These are phyloP conservation scores for Moelleriella libera DNA, from an alignment of 2,329 filamentous ascomycete species.

Conservation along the genomic window DNA sequence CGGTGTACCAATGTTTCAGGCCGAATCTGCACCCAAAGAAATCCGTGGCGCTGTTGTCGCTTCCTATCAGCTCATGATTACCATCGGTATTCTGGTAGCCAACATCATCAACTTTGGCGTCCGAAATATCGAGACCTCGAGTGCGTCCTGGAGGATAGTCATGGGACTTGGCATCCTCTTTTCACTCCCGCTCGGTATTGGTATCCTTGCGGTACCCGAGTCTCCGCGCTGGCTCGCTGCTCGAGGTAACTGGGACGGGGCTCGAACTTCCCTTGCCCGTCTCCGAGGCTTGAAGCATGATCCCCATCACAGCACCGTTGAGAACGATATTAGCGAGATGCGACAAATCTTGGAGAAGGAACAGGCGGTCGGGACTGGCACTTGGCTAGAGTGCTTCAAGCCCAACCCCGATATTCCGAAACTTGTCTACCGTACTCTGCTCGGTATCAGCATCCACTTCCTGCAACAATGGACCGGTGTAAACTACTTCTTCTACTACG, in stretches of 20 bases:
- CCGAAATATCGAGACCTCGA: constrained; percentile 22
- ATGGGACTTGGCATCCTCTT: constrained; percentile 41
- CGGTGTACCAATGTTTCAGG: constrained; percentile 53
- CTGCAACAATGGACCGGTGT: constrained; percentile 53
- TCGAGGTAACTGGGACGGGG: constrained; percentile 29
- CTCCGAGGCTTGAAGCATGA: constrained; percentile 37
- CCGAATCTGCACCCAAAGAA: constrained; percentile 45
- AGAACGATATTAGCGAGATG: constrained; percentile 40
- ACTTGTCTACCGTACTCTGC: constrained; percentile 47
- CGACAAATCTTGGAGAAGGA: constrained; percentile 30
- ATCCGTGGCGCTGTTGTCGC: constrained; percentile 52
- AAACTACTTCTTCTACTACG: constrained; percentile 52
- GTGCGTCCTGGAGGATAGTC: constrained; percentile 47
- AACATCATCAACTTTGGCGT: constrained; percentile 41
- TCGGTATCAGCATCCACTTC: constrained; percentile 50
- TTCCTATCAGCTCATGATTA: constrained; percentile 64
- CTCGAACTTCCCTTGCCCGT: constrained; percentile 34
- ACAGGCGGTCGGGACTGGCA: constrained; percentile 26
- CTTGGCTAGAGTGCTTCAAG: constrained; percentile 48
- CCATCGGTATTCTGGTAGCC: constrained; percentile 48
- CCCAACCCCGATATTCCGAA: constrained; percentile 36
- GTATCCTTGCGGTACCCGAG: constrained; percentile 40
- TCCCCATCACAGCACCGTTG: constrained; percentile 26
- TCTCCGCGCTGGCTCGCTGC: constrained; percentile 42
- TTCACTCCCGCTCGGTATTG: constrained; percentile 35